Evolutionary conservation across 805 yeast species (phyloP), one percentile per base, ranked within the genome.

Genomic region (Wickerhamiella bombiphila): DNA sequence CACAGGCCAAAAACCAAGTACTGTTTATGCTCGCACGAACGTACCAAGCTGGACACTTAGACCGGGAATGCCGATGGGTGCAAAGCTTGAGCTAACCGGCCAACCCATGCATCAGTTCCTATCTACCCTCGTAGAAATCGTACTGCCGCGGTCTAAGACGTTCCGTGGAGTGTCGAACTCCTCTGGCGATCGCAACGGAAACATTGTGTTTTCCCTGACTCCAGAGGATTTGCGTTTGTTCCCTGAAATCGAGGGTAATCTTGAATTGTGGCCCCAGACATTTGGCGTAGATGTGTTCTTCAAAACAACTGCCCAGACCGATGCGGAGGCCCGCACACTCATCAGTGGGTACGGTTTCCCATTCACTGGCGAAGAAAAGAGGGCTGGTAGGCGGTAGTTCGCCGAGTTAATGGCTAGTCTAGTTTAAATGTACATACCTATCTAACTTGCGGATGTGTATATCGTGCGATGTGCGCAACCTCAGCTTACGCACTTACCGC

Each of bases 211-310:
- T 54, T 95, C 95, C 32, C 60, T 91, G 49, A 72, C 70, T 29
- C 74, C 81, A 2, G 81, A 78, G 38, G 83, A 81, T 50, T 72
- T 80, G 37, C 74, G 72, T 51, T 69, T 68, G 53, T 91, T 91
- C 70, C 99, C 99, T 2, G 98, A 91, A 60, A 74, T 91, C 44
- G 94, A 86, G 55, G 72, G 76, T 41, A 83, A 80, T 59, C 83
- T 77, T 56, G 97, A 88, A 57, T 64, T 80, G 46, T 91, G 88
- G 81, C 86, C 94, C 28, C 72, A 66, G 46, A 73, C 85, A 22
- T 82, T 76, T 55, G 96, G 95, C 41, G 69, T 88, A 67, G 80
- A 83, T 55, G 67, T 91, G 40, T 80, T 82, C 29, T 61, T 91
- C 48, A 80, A 80, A 55, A 88, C 97, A 16, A 64, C 81, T 25